Conservation (phyloP, 2,329 filamentous ascomycete genomes). For the Fusarium verticillioides region DNA sequence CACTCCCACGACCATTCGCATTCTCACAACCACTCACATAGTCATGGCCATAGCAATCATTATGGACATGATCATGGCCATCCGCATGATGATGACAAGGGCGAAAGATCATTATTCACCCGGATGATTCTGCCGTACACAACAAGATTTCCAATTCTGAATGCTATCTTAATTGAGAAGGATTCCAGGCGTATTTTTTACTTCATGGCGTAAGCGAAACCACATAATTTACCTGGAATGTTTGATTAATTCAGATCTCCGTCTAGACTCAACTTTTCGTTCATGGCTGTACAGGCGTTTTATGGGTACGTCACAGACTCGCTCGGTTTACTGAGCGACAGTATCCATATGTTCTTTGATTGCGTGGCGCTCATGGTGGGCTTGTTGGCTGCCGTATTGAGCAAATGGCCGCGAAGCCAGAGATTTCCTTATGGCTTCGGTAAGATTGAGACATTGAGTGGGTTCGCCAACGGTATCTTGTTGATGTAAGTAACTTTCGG, state of each 20-base stretch:
- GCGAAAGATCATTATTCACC: conserved; percentile 75
- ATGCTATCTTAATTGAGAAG: conserved; percentile 88
- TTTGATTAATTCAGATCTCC: conserved; percentile 13
- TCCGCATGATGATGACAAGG: conserved; percentile 52
- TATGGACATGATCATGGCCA: conserved; percentile 46
- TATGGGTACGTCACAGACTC: conserved; percentile 96
- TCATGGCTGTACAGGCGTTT: conserved; percentile 94
- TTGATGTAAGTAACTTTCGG: conserved; percentile 72
- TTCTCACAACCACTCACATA: conserved; percentile 33
- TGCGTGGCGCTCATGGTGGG: conserved; percentile 93
- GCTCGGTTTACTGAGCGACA: conserved; percentile 93
- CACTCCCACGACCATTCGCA: conserved; percentile 45
- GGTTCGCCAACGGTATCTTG: conserved; percentile 96
- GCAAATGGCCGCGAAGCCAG: conserved; percentile 92
- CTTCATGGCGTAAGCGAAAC: conserved; percentile 80
- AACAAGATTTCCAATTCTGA: conserved; percentile 78
- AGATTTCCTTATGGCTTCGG: conserved; percentile 95
- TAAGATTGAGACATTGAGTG: conserved; percentile 95
- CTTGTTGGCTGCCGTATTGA: conserved; percentile 90
- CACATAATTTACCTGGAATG: conserved; percentile 9
- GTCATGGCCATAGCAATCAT: conserved; percentile 33
- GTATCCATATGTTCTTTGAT: conserved; percentile 99
- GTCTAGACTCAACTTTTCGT: conserved; percentile 85
- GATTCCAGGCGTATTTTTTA: conserved; percentile 97
- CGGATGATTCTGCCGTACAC: conserved; percentile 76